Conservation (phyloP, 1,284 basidiomycete genomes). For the Ganoderma meredithae region DNA sequence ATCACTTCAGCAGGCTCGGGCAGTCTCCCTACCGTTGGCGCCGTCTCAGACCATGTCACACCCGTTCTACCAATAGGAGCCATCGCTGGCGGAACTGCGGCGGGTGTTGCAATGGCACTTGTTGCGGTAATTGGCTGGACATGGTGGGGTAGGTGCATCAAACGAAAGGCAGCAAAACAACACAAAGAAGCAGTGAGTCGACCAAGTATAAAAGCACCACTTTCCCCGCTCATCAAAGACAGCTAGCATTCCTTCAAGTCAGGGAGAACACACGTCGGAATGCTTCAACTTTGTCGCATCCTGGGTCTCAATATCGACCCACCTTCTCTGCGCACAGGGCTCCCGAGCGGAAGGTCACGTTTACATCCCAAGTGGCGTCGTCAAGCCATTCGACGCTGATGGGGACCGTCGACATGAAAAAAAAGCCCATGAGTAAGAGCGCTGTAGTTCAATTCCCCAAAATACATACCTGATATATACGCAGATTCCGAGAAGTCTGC, state of each 20-base stretch:
- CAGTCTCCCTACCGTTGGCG: conserved; percentile 15
- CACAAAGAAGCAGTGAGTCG: conserved; percentile 50
- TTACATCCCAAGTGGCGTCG: conserved; percentile 28
- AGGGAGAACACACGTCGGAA: conserved; percentile 52
- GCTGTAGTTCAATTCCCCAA: not conserved
- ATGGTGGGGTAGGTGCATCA: conserved; percentile 56
- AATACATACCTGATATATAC: conserved; percentile 9
- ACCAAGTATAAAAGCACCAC: not conserved
- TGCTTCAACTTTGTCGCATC: conserved; percentile 37
- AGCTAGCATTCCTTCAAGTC: conserved; percentile 43
- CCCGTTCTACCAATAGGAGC: conserved; percentile 52
- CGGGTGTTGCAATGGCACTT: conserved; percentile 55
- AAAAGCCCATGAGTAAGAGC: conserved; percentile 18
- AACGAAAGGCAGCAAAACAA: conserved; percentile 46
- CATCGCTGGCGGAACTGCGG: conserved; percentile 58
- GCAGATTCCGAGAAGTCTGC: conserved; percentile 24
- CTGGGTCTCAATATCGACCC: conserved; percentile 33
- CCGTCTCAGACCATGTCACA: not conserved
- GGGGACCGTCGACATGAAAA: conserved; percentile 13
- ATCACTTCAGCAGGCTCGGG: conserved; percentile 38
- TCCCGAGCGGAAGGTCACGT: conserved; percentile 40
- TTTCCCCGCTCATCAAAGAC: conserved; percentile 9
- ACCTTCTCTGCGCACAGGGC: conserved; percentile 26
- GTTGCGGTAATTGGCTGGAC: conserved; percentile 53
- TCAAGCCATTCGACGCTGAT: conserved; percentile 31